Conservation (phyloP, 176 grass and related monocot genomes). For the Aegilops sharonensis region DNA sequence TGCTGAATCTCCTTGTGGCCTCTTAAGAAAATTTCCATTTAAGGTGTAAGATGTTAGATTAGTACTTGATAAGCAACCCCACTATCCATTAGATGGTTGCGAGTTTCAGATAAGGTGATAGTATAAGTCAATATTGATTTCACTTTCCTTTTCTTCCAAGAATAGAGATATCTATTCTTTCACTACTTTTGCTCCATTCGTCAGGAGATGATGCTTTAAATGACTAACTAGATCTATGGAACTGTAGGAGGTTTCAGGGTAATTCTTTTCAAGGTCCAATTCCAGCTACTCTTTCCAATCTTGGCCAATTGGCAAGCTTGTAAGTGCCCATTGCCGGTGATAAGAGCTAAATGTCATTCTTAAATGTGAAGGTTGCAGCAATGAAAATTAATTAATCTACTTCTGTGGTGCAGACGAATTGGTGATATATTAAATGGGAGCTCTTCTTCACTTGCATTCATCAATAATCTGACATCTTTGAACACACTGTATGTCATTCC, state of each 20-base stretch:
- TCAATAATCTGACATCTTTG: slow-evolving; percentile 70
- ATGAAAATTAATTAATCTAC: slow-evolving; percentile 3
- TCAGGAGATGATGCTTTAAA: neutral
- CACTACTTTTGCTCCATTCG: neutral
- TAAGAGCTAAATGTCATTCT: neutral
- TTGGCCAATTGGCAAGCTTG: slow-evolving; percentile 47
- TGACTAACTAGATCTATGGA: slow-evolving; percentile 12
- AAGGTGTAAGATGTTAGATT: neutral
- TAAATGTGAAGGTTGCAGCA: neutral
- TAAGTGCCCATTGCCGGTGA: slow-evolving; percentile 36
- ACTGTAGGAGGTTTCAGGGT: slow-evolving; percentile 74
- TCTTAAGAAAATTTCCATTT: neutral
- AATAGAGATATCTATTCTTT: neutral
- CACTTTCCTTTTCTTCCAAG: neutral
- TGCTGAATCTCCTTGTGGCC: neutral
- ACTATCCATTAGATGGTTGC: neutral
- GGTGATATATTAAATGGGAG: slow-evolving; percentile 78
- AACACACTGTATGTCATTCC: slow-evolving; percentile 41
- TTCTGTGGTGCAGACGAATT: slow-evolving; percentile 49
- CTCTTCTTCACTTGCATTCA: slow-evolving; percentile 66
- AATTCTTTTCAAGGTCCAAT: slow-evolving; percentile 84
- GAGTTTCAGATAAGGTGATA: neutral
- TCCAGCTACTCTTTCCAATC: slow-evolving; percentile 63
- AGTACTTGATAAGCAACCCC: neutral
- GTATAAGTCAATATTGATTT: slow-evolving; percentile 5